Base-by-base conservation (phyloP, 176 grass and related monocot species). In the maize (Zea mays) region DNA sequence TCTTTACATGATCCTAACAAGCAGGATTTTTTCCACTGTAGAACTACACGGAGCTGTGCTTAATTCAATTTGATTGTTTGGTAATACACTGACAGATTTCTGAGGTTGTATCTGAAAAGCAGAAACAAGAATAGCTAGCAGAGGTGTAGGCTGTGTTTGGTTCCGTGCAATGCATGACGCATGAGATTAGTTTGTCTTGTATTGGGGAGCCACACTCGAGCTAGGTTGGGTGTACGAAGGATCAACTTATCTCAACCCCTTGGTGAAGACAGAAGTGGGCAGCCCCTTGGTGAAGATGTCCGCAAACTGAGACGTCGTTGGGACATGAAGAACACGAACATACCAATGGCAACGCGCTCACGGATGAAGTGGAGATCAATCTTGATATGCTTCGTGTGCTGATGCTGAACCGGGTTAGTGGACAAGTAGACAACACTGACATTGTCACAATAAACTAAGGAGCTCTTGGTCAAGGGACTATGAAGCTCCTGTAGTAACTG, bases 1-100 rank as follows among this genome's bases (percentile, higher is more conserved):
- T 55, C 51, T 55, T 55, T 77, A 66, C 33, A 35, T 81, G 69
- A 63, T 15, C 55, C 49, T 65, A 78, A 50, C 21, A 40, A 59
- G 7, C 27, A 66, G 49, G 14, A 62, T 9, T 58, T n/a, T 59
- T 21, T 15, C 42, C 43, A 21, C 55, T 64, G 47, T 41, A 54
- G 58, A 69, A 54, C 46, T 68, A 55, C n/a, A 35, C 10, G 36
- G 37, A 77, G 13, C n/a, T 42, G 10, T 20, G 7, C 47, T 66
- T 83, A 51, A 40, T 19, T 33, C 43, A 68, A 49, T 62, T 27
- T 54, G 21, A 33, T 21, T 16, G 59, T 46, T 76, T 68, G 16
- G 41, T 19, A 59, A 60, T 68, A 68, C 37, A 37, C 3, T 6
- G 59, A 67, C 41, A 63, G 35, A 71, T 67, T 14, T 35, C 39